Evolutionary conservation across 1,284 basidiomycete species (phyloP).

Genomic region (Fomitopsis pinicola): DNA sequence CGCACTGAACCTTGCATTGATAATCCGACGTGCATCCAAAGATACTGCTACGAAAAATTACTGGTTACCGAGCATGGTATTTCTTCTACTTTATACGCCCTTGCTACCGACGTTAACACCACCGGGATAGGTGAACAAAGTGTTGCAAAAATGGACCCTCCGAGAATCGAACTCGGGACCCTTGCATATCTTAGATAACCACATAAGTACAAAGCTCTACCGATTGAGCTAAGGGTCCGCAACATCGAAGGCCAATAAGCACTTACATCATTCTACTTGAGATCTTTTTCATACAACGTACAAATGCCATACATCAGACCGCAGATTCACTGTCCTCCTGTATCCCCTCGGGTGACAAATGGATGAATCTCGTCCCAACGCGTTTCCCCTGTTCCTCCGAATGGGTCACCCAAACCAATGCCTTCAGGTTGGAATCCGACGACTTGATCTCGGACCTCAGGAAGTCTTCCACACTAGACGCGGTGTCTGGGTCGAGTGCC

Average conservation of each 20-base stretch:
- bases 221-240: conserved; percentile 44
- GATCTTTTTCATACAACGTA: too few relatives aligned
- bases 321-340: conserved; percentile 35
- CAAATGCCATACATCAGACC: conserved; percentile 8
- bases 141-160: conserved; percentile 29
- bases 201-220: conserved; percentile 48
- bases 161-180: conserved; percentile 37
- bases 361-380: conserved; percentile 68
- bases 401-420: conserved; percentile 85
- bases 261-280: too few relatives aligned
- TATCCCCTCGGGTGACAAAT: conserved; percentile 42
- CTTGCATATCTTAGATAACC: conserved; percentile 38
- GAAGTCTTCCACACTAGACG: conserved; percentile 59
- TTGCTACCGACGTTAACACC: too few relatives aligned
- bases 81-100: too few relatives aligned
- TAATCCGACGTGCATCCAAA: too few relatives aligned
- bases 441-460: conserved; percentile 50
- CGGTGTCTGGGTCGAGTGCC: conserved; percentile 72
- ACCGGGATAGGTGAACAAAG: neutral
- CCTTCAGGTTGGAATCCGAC: conserved; percentile 51
- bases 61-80: too few relatives aligned
- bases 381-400: conserved; percentile 74
- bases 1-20: too few relatives aligned
- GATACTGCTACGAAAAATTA: too few relatives aligned
- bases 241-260: neutral